A percentile compares a stretch with the other conserved stretches of the same genome.
Conservation (phyloP, 75 land plant genomes). For the Pinus tabuliformis region DNA sequence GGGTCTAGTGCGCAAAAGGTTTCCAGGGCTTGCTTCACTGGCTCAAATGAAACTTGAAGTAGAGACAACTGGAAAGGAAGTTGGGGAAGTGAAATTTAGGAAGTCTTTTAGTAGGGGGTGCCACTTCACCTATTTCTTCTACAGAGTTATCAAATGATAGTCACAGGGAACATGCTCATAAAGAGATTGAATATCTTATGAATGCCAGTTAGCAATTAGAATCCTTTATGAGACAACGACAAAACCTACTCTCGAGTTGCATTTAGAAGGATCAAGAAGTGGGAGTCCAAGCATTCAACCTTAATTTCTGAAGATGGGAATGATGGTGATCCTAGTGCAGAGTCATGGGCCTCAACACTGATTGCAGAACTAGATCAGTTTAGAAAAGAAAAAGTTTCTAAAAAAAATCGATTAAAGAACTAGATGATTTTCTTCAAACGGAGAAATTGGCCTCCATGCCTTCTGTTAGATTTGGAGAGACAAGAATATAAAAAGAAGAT, state of each 20-base stretch:
- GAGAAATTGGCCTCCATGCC: slow-evolving; percentile 57
- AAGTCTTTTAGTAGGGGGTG: slow-evolving; percentile 34
- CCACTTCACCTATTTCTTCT: slow-evolving; percentile 31
- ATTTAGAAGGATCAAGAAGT: slow-evolving; percentile 19
- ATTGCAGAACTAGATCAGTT: slow-evolving; percentile 52
- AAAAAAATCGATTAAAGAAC: slow-evolving; percentile 35
- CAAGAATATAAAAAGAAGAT: slow-evolving; percentile 2
- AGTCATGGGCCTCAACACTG: slow-evolving; percentile 61
- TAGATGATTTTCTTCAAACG: slow-evolving; percentile 95
- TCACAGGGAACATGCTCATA: slow-evolving; percentile 34
- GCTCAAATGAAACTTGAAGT: slow-evolving; percentile 56
- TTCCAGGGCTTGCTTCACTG: slow-evolving; percentile 30
- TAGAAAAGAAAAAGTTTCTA: slow-evolving; percentile 26
- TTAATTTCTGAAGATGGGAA: slow-evolving; percentile 18
- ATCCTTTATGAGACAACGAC: slow-evolving; percentile 8
- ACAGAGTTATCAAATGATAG: slow-evolving; percentile 35
- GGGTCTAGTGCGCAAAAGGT: slow-evolving; percentile 40
- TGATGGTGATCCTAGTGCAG: slow-evolving; percentile 30
- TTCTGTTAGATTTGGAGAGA: not conserved
- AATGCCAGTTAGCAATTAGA: slow-evolving; percentile 32
- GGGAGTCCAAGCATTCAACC: slow-evolving; percentile 21
- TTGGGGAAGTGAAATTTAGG: slow-evolving; percentile 9
- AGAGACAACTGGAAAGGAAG: slow-evolving; percentile 23
- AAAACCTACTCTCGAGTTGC: slow-evolving; percentile 19
- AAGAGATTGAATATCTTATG: slow-evolving; percentile 36